Evolutionary conservation across 2,329 filamentous ascomycete species (phyloP), one percentile per base, ranked within the genome.

Genomic region (Phaeomoniella chlamydospora): DNA sequence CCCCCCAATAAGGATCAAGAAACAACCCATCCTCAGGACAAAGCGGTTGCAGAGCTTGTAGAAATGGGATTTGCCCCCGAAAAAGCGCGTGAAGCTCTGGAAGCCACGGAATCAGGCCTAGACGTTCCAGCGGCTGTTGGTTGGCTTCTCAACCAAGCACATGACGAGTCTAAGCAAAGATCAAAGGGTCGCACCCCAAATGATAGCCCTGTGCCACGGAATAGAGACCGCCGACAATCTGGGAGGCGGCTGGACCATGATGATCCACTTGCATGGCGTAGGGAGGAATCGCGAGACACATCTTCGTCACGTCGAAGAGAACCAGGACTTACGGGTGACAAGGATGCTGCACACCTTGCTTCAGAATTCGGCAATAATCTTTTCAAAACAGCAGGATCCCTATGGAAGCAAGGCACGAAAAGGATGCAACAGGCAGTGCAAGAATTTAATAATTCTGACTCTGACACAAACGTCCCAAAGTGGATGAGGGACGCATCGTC

Each of bases 371-470:
- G 90, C 1, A 84, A 65, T 31, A 92, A 72, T 42, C 59, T 98
- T 10, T 77, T 96, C 56, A 98, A 98, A 55, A 90, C 87, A 2
- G 90, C 90, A 2, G 93, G 92, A 45, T 88, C 84, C 1, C 61
- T 96, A 1, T 98, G 90, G 90, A 98, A 94, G 54, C 83, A 81
- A 3, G 78, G 88, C 0, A 84, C 87, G 51, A 98, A 94, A 58
- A 87, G 84, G 53, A 73, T 96, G 39, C 85, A 93, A 49, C 85
- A 90, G 56, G 88, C 85, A 3, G 82, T 96, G 19, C 77, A 86
- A 5, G 90, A 98, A 12, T 81, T 96, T 40, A 73, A 75, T 46
- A 73, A 75, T 47, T 59, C 66, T 37, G 79, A 77, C n/a, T 65
- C 67, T 16, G 86, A 94, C 50, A 68, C 80, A 2, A 82, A 56